phyloP scores from a whole-genome alignment of 441 rosid species.

The Hypseocharis bilobata region DNA sequence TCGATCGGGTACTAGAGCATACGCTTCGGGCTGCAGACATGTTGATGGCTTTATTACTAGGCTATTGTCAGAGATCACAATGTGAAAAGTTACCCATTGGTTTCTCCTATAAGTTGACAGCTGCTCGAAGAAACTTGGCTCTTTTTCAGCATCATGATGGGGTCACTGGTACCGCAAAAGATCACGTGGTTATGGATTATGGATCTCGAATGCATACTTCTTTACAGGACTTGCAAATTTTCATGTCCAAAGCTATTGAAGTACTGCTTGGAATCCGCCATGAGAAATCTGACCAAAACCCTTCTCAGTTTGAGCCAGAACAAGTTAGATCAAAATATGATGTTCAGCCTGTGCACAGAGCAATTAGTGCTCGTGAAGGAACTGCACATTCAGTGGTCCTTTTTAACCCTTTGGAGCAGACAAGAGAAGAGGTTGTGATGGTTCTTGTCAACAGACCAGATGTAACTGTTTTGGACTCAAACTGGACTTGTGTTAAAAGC shows the following conservation, averaged over 20 bases:
- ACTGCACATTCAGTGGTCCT: constrained; percentile 64
- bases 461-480: constrained; percentile 66
- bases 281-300: constrained; percentile 65
- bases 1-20: constrained; percentile 85
- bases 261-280: constrained; percentile 66
- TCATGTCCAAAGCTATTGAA: constrained; percentile 92
- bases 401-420: constrained; percentile 81
- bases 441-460: constrained; percentile 61
- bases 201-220: constrained; percentile 89
- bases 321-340: constrained; percentile 74
- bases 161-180: constrained; percentile 88
- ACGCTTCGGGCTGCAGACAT: constrained; percentile 84
- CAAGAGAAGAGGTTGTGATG: constrained; percentile 69
- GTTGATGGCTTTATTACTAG: constrained; percentile 73
- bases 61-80: constrained; percentile 74
- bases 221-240: constrained; percentile 75
- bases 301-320: constrained; percentile 70
- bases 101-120: constrained; percentile 75
- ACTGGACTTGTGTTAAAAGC: constrained; percentile 85
- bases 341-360: constrained; percentile 65
- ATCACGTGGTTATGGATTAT: constrained; percentile 86
- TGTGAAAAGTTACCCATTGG: constrained; percentile 74
- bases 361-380: constrained; percentile 57
- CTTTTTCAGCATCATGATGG: constrained; percentile 99
- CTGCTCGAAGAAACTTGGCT: constrained; percentile 92